Evolutionary conservation across 305 asterid species (phyloP).

Genomic region (Solanum hybrid): DNA sequence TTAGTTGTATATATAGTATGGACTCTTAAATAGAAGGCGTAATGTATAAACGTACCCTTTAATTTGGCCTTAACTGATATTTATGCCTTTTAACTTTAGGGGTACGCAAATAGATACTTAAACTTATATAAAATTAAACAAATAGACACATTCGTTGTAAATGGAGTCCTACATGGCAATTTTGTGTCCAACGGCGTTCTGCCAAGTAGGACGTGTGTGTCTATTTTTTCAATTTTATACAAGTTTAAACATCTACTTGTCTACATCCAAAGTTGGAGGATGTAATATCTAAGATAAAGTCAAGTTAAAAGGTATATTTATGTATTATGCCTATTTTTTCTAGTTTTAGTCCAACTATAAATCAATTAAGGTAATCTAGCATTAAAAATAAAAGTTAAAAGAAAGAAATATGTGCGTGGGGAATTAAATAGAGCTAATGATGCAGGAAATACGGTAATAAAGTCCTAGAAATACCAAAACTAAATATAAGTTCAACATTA

Average conservation of each 20-base stretch:
- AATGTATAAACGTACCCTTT: no score
- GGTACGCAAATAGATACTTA: accelerated
- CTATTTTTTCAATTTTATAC: no score
- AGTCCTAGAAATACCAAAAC: not conserved
- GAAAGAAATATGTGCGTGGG: not conserved
- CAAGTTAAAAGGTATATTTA: no score
- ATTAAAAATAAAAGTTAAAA: not conserved
- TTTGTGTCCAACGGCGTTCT: not conserved
- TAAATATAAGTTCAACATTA: no score
- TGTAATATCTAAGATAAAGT: no score
- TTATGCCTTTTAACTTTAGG: no score
- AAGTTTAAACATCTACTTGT: no score
- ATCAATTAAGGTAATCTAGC: not conserved
- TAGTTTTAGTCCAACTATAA: not conserved
- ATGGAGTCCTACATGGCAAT: no score
- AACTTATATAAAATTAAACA: no score
- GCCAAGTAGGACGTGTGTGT: not conserved
- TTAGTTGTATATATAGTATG: not conserved
- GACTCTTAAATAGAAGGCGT: not conserved
- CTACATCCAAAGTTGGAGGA: not conserved
- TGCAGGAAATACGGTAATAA: not conserved
- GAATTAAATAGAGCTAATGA: not conserved
- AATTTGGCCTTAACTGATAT: no score
- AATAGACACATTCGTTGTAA: no score
- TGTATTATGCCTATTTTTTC: no score